These are phyloP conservation scores for Acanthamoeba royreba DNA, from an alignment of 208 protist genomes.

Conservation along the genomic window DNA sequence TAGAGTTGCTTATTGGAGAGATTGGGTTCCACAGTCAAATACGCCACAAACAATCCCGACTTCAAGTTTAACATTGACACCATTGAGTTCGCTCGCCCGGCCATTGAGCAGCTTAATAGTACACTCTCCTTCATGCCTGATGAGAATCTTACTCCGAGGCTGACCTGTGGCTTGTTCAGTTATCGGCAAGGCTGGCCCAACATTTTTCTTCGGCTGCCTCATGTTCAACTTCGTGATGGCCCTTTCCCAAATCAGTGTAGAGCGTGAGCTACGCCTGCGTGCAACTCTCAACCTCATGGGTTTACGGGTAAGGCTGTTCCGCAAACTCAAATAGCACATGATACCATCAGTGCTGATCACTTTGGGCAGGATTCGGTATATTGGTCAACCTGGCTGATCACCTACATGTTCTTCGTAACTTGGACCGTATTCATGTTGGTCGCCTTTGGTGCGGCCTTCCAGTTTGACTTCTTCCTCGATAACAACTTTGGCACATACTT, in stretches of 20 bases:
- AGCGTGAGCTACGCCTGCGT: slow-evolving; percentile 67
- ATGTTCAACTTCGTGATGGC: slow-evolving; percentile 72
- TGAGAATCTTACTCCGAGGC: neutral
- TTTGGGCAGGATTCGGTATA: slow-evolving; percentile 62
- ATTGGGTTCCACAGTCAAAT: neutral
- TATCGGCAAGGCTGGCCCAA: slow-evolving; percentile 11
- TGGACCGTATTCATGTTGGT: slow-evolving; percentile 46
- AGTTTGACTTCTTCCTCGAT: slow-evolving; percentile 31
- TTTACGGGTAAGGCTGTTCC: neutral
- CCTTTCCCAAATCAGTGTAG: slow-evolving; percentile 49
- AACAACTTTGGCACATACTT: slow-evolving; percentile 2
- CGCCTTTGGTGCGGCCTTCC: slow-evolving; percentile 5
- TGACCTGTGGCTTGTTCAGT: neutral
- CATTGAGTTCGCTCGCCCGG: slow-evolving; percentile 11
- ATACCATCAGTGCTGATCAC: too few relatives aligned
- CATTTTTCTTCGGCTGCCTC: slow-evolving; percentile 63
- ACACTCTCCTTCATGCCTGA: neutral
- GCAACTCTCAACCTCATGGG: slow-evolving; percentile 74
- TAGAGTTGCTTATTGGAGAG: too few relatives aligned
- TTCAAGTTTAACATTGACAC: neutral
- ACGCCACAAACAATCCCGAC: slow-evolving; percentile 7
- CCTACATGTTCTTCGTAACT: neutral
- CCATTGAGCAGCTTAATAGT: neutral
- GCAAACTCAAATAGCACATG: too few relatives aligned
- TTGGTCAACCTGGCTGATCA: slow-evolving; percentile 63